Evolutionary conservation across 345 rosid species (phyloP).

Genomic region (Murraya paniculata): DNA sequence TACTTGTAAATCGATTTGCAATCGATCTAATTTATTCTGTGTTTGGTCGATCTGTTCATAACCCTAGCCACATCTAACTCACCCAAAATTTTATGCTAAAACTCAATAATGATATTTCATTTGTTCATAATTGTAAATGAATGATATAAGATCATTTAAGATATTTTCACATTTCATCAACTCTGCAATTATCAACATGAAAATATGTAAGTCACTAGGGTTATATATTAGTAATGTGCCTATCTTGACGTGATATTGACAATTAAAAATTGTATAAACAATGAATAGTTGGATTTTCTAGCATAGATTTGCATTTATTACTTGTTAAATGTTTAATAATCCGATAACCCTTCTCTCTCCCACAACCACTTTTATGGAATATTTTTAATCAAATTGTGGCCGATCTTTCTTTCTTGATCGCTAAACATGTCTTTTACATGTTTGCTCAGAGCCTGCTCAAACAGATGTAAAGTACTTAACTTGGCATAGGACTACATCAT

Average conservation of each 20-base stretch:
- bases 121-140: not conserved
- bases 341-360: not conserved
- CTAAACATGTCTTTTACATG: conserved; percentile 24
- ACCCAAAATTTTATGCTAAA: not conserved
- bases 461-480: conserved; percentile 63
- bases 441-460: conserved; percentile 66
- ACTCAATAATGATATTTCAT: not conserved
- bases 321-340: not conserved
- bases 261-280: no score
- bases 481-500: conserved; percentile 91
- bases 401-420: not conserved
- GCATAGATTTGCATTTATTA: not conserved
- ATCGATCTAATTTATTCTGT: not conserved
- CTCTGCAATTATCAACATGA: not conserved
- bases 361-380: not conserved
- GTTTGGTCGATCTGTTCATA: not conserved
- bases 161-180: not conserved
- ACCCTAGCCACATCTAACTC: no score
- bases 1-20: not conserved
- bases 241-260: not conserved
- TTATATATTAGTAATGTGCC: not conserved
- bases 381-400: not conserved
- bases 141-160: not conserved
- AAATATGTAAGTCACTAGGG: not conserved
- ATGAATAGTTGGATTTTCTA: not conserved